phyloP scores from a whole-genome alignment of 1,139 yeast species.

The Geotrichum aggregatum region DNA sequence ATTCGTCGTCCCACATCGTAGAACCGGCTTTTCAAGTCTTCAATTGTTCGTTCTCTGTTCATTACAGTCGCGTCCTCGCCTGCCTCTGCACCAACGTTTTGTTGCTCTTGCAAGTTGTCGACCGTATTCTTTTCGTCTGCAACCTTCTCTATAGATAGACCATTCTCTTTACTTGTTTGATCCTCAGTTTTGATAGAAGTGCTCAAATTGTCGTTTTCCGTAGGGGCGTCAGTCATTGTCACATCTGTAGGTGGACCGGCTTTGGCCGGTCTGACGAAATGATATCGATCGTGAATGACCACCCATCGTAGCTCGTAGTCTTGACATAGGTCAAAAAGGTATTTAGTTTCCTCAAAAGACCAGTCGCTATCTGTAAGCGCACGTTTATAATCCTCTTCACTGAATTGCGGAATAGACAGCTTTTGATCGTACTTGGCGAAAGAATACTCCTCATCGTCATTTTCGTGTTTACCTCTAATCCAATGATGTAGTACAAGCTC shows the following conservation, averaged over 20 bases:
- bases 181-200: constrained; percentile 17
- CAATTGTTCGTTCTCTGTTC: constrained; percentile 45
- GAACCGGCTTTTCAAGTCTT: constrained; percentile 79
- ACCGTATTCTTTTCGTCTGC: not conserved
- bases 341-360: constrained; percentile 73
- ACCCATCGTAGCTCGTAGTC: constrained; percentile 85
- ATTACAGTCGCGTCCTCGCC: not conserved
- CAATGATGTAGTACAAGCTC: constrained; percentile 66
- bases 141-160: not conserved
- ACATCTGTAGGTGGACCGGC: constrained; percentile 11
- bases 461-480: constrained; percentile 72
- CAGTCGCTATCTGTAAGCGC: constrained; percentile 45
- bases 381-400: constrained; percentile 58
- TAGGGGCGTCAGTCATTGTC: constrained; percentile 20
- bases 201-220: constrained; percentile 9
- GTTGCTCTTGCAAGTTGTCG: constrained; percentile 2
- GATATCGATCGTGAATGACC: constrained; percentile 72
- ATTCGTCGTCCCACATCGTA: constrained; percentile 55
- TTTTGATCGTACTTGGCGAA: constrained; percentile 74
- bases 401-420: constrained; percentile 66
- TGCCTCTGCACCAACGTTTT: constrained; percentile 1
- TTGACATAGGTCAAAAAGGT: constrained; percentile 66
- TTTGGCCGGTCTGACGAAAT: constrained; percentile 31
- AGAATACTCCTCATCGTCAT: constrained; percentile 47
- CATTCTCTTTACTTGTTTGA: not conserved